Base-by-base conservation (phyloP, 2,329 filamentous ascomycete species). In the Cryphonectria nitschkei region DNA sequence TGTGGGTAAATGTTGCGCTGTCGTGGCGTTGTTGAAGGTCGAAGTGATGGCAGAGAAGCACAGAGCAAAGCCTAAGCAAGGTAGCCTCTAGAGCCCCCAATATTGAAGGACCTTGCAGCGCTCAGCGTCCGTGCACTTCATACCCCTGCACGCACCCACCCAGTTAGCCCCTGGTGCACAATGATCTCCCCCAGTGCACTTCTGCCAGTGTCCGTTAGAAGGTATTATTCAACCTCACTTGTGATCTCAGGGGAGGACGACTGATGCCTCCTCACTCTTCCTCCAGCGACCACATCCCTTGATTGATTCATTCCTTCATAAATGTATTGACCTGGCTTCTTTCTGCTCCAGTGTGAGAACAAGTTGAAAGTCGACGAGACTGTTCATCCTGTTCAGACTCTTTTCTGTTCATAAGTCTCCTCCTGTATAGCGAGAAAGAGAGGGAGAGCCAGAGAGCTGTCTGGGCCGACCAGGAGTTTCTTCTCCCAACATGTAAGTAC, bases 401-500 rank as follows among this genome's bases (percentile, higher is more conserved):
- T 52, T 64, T 60, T 8, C 32, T 64, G 41, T 67, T 39, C 41
- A 32, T 26, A 37, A 68, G 65, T 65, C 41, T 67, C 68, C 52
- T 67, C 64, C 8, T 43, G 52, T 37, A 65, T 65, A 46, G 32
- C 7, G 22, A 50, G 37, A 39, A 11, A 39, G 9, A 39, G 37
- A 11, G 37, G 2, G 37, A 39, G 37, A 11, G 34, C 34, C 34
- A 39, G 37, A 11, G 37, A 39, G 37, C 46, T 5, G 46, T 32
- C 60, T n/a, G 50, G 68, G 60, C 43, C 37, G 41, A 41, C 58
- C 22, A 54, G 39, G 64, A 65, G 54, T 64, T 52, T 39, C 11
- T 60, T 34, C 41, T 58, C 64, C 68, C 68, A 72, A 65, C 29
- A 72, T 72, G 71, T 72, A 56, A 72, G 68, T 29, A 7, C 39